Conservation (phyloP, 148 eudicot species). For the Amaranthus palmeri region DNA sequence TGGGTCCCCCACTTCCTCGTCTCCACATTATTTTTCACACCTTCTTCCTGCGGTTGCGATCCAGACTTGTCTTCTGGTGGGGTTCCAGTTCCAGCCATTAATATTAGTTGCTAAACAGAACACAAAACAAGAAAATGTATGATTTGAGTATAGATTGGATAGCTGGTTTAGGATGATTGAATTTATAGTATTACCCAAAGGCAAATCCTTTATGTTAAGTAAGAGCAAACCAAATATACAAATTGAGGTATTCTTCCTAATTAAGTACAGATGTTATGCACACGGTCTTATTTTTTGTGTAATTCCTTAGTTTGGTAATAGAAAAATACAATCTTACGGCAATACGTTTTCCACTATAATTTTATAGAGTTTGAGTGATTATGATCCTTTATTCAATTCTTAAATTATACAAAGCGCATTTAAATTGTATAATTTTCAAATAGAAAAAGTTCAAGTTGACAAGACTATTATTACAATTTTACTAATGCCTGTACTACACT, state of each 20-base stretch:
- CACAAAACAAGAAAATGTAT: not conserved
- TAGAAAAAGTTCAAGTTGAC: too few species aligned
- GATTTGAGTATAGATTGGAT: not conserved
- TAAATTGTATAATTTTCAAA: too few species aligned
- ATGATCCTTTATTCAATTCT: too few species aligned
- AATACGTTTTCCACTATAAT: too few species aligned
- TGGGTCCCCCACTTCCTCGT: conserved; percentile 66
- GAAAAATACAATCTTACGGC: too few species aligned
- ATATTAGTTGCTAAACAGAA: not conserved
- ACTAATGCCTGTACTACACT: too few species aligned
- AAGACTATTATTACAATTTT: too few species aligned
- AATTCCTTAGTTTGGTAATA: too few species aligned
- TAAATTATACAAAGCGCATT: too few species aligned
- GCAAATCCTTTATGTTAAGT: not conserved
- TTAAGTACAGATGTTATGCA: not conserved
- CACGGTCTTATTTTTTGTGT: not conserved
- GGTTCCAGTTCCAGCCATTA: conserved; percentile 14
- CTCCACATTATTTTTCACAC: conserved; percentile 15
- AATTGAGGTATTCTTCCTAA: not conserved
- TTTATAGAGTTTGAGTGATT: too few species aligned
- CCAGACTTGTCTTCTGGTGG: too few species aligned
- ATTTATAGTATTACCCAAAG: not conserved
- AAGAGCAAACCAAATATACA: not conserved
- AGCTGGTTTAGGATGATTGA: not conserved
- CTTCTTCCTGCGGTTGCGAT: not conserved